These are phyloP conservation scores for Scheffersomyces segobiensis DNA, from an alignment of 1,139 yeast genomes.

Conservation along the genomic window DNA sequence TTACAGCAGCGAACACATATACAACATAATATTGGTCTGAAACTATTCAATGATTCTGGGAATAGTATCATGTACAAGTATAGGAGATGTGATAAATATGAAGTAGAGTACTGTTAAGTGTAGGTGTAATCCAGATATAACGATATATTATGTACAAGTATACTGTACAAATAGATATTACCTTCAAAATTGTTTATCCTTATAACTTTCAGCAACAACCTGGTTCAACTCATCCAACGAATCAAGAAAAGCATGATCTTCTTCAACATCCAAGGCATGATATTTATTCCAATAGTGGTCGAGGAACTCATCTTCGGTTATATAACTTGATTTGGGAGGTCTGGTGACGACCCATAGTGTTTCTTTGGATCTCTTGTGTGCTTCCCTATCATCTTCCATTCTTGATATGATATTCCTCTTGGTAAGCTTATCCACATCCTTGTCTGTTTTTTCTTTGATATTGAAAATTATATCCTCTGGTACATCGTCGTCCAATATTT, in stretches of 20 bases:
- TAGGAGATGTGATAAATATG: not conserved
- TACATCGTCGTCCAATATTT: slow-evolving; percentile 20
- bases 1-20: not conserved
- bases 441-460: slow-evolving; percentile 25
- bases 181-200: slow-evolving; percentile 36
- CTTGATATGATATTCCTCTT: slow-evolving; percentile 64
- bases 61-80: not conserved
- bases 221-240: slow-evolving; percentile 57
- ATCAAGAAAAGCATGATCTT: slow-evolving; percentile 39
- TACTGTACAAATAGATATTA: not conserved
- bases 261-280: slow-evolving; percentile 47
- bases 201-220: slow-evolving; percentile 47
- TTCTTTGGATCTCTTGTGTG: slow-evolving; percentile 79
- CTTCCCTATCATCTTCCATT: slow-evolving; percentile 86
- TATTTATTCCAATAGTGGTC: slow-evolving; percentile 56
- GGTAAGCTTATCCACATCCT: slow-evolving; percentile 29
- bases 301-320: slow-evolving; percentile 59
- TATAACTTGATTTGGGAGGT: slow-evolving; percentile 34
- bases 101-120: not conserved
- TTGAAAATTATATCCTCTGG: slow-evolving; percentile 33
- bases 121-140: not conserved
- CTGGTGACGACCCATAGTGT: slow-evolving; percentile 68
- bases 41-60: not conserved
- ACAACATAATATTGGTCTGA: not conserved
- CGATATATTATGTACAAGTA: not conserved